Evolutionary conservation across 331 rosid genomes (phyloP).

Genomic region (Rhamnella rubrinervis): DNA sequence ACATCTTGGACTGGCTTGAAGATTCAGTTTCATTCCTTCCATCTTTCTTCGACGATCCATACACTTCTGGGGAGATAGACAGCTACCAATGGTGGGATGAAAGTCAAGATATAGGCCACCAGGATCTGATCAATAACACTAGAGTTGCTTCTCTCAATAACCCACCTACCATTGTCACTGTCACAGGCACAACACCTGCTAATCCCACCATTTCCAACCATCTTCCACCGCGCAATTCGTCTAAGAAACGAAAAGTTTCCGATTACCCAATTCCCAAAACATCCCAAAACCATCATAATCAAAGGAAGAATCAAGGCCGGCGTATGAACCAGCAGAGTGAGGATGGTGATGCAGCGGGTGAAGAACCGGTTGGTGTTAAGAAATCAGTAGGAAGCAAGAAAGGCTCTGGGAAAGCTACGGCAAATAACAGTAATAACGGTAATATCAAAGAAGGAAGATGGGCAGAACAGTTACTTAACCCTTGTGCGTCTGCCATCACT

Average conservation of each 20-base stretch:
- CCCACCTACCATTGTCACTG: constrained; percentile 22
- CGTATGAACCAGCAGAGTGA: constrained; percentile 28
- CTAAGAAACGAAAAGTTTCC: constrained; percentile 58
- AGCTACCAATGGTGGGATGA: constrained; percentile 67
- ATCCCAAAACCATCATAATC: constrained; percentile 33
- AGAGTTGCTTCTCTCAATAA: constrained; percentile 26
- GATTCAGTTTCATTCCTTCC: constrained; percentile 69
- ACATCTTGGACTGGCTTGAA: constrained; percentile 75
- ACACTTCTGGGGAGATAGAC: constrained; percentile 40
- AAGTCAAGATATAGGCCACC: constrained; percentile 40
- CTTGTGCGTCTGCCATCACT: constrained; percentile 71
- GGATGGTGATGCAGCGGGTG: constrained; percentile 31
- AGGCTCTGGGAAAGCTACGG: constrained; percentile 42
- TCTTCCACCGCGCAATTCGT: constrained; percentile 37
- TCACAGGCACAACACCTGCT: constrained; percentile 25
- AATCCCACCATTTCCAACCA: constrained; percentile 30
- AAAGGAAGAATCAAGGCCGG: constrained; percentile 38
- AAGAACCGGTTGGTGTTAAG: constrained; percentile 35
- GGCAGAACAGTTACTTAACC: constrained; percentile 92
- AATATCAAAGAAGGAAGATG: constrained; percentile 82
- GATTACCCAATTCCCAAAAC: constrained; percentile 36
- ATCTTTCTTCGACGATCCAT: constrained; percentile 67
- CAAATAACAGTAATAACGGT: constrained; percentile 53
- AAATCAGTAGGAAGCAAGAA: constrained; percentile 56
- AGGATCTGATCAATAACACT: constrained; percentile 33